Base-by-base conservation (phyloP, 139 green algal species). In the Eudorina sp. region DNA sequence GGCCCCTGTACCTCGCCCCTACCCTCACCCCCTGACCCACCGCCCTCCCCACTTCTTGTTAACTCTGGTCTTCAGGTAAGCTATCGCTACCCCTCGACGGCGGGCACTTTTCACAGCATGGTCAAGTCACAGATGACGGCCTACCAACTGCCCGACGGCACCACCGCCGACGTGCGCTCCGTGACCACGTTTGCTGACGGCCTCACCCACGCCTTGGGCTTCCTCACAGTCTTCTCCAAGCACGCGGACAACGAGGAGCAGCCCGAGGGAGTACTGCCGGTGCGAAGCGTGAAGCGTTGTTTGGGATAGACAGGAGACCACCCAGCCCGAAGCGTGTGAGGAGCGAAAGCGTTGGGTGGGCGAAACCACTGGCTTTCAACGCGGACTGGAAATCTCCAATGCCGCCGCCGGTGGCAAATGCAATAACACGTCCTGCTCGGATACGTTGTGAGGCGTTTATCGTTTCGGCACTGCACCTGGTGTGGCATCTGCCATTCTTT, bases 121-220 rank as follows among this genome's bases (percentile, higher is more conserved):
- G 19, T 83, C 48, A 83, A 83, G 48, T 16, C n/a, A 16, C 34
- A 25, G 23, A 83, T 83, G 75, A 83, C 51, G 0, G 34, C 18
- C 19, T 83, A 83, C 48, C 48, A 69, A 34, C 46, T 51, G 6
- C 11, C 75, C 9, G 41, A 53, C 29, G 75, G 75, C 0, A 51
- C 34, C 75, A 69, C 21, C 27, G 48, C 29, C 14, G 75, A 83
- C 75, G 75, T 83, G 48, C 75, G 51, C 31, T 46, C 14, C 6
- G 11, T 29, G 21, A 34, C 1, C 13, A 69, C 46, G 2, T 83
- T 83, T 34, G 1, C 21, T 1, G 75, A 3, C 31, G 31, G 75
- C 48, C 48, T 83, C 41, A 36, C 75, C 1, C 75, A 83, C 75
- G 75, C 75, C 31, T 31, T 83, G 75, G 75, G 75, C 75, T 83